A percentile compares a stretch with the other conserved stretches of the same genome.
phyloP scores from a whole-genome alignment of 2,329 filamentous ascomycete genomes.

The Emmonsia crescens region DNA sequence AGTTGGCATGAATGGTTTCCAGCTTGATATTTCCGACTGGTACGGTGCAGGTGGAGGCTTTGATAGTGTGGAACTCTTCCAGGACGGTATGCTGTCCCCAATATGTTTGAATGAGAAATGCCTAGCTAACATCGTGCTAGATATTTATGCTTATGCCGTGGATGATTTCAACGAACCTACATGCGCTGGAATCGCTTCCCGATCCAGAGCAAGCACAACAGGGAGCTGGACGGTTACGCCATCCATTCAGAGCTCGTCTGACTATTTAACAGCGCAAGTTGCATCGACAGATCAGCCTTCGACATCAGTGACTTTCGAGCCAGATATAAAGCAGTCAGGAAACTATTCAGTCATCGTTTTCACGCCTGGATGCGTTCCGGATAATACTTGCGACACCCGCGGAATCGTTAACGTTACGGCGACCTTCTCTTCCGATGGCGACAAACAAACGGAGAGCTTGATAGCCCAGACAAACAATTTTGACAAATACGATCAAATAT shows the following conservation, averaged over 20 bases:
- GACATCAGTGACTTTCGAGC: conserved; percentile 64
- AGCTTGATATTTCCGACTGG: conserved; percentile 75
- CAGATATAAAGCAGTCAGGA: conserved; percentile 77
- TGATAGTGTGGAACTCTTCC: conserved; percentile 74
- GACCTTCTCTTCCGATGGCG: conserved; percentile 45
- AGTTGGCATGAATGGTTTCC: conserved; percentile 80
- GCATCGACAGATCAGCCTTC: conserved; percentile 46
- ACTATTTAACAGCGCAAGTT: conserved; percentile 64
- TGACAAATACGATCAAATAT: conserved; percentile 93
- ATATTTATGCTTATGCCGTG: conserved; percentile 77
- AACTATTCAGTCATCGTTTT: conserved; percentile 88
- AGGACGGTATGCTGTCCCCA: conserved; percentile 46
- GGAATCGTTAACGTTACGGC: conserved; percentile 76
- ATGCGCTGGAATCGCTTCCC: conserved; percentile 55
- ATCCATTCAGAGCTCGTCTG: conserved; percentile 54
- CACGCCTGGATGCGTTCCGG: conserved; percentile 79
- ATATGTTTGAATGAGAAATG: background rate
- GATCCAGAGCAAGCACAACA: conserved; percentile 56
- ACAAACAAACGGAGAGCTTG: conserved; percentile 45
- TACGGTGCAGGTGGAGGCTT: conserved; percentile 80
- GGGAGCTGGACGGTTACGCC: conserved; percentile 64
- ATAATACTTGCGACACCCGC: conserved; percentile 62
- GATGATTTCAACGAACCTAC: conserved; percentile 78
- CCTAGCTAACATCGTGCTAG: conserved; percentile 23
- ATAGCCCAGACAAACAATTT: conserved; percentile 88